Base-by-base conservation (phyloP, 495 filamentous ascomycete species). In the Podospora tetraspora region DNA sequence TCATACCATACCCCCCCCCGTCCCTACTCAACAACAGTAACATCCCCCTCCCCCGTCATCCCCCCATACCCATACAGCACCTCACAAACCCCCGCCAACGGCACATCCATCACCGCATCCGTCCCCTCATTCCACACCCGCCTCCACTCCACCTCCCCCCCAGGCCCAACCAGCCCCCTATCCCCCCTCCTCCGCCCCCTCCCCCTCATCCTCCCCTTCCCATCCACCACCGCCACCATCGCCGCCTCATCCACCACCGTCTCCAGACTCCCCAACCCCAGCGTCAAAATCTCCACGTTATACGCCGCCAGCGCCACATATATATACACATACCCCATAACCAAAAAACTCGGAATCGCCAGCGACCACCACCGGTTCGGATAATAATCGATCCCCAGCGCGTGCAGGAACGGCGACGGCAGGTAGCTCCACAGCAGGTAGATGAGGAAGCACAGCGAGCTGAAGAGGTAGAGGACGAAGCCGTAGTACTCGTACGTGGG, bases 401-500 rank as follows among this genome's bases (percentile, higher is more conserved):
- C 92, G 76, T 97, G 92, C 25, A 99, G 84, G 77, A 98, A 92
- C 0, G 93, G 91, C 22, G 91, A 92, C 0, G 95, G 95, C 3
- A 97, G 89, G 76, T 93, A 98, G 13, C 91, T 90, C 95, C 96
- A 99, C 3, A 98, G 85, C 11, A 98, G 83, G 76, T 98, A 98
- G 62, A 97, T 89, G 27, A 94, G 77, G 76, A 97, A 98, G 1
- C 85, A 87, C 52, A 93, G 80, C 16, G 86, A 90, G 43, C 89
- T 91, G 72, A 91, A 90, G 27, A 99, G 84, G 77, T 99, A 98
- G 27, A 99, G 85, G 62, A 95, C 94, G 80, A 99, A 98, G 70
- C 95, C 95, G 77, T 99, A 98, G 85, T 99, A 99, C 75, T 99
- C 95, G 78, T 99, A 98, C 0, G 95, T 99, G 10, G 95, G 95